phyloP scores from a whole-genome alignment of 371 early-diverging fungal genomes.

The Mucor racemosus region DNA sequence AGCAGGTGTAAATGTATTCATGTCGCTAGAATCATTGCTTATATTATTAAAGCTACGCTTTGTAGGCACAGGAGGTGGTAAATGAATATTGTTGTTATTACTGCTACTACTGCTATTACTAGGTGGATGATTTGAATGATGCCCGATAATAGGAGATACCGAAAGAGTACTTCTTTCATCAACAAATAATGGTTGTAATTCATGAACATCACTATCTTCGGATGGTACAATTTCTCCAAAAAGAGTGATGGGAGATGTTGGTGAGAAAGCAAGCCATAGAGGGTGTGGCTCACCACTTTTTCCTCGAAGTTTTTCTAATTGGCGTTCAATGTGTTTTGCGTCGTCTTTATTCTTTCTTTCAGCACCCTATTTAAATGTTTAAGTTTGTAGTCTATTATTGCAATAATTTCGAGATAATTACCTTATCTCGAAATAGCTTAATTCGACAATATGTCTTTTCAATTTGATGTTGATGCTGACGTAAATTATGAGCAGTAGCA shows the following conservation, averaged over 20 bases:
- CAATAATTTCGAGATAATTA: background rate
- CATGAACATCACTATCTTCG: constrained; percentile 30
- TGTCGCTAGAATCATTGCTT: background rate
- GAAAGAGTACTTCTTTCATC: background rate
- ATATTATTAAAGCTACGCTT: constrained; percentile 13
- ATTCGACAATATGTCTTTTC: constrained; percentile 53
- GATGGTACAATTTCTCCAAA: constrained; percentile 36
- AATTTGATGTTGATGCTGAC: background rate
- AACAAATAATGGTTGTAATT: background rate
- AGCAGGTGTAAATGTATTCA: background rate
- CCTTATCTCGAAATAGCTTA: constrained; percentile 63
- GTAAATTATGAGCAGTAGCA: background rate
- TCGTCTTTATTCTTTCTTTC: constrained; percentile 38
- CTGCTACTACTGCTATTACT: background rate
- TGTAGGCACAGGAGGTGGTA: constrained; percentile 10
- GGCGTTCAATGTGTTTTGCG: constrained; percentile 30
- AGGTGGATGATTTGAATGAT: background rate
- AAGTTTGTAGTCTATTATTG: background rate
- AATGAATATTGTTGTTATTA: constrained; percentile 7
- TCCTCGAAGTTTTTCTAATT: constrained; percentile 38
- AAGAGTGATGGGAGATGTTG: constrained; percentile 35
- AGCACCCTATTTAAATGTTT: constrained; percentile 21
- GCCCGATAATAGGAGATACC: background rate
- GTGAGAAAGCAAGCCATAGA: constrained; percentile 45
- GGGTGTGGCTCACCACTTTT: constrained; percentile 52